A percentile compares a stretch with the other conserved stretches of the same genome.
These are phyloP conservation scores for Tetracentron sinense DNA, from an alignment of 164 flowering plant species.

Conservation along the genomic window DNA sequence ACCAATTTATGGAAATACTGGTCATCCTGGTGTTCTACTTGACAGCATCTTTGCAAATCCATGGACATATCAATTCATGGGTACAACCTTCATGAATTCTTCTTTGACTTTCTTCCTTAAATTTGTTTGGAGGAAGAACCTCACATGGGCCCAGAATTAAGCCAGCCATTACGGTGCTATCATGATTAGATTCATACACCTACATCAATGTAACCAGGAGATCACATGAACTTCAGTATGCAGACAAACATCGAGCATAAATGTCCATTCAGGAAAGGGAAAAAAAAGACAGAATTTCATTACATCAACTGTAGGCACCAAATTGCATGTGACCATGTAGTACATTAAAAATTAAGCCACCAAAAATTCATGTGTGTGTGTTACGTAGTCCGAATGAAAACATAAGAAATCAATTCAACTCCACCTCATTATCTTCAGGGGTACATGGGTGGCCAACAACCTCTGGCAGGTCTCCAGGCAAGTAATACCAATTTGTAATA, in stretches of 20 bases:
- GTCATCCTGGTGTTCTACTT: no score
- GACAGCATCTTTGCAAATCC: no score
- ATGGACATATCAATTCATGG: no score
- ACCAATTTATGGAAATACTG: no score
- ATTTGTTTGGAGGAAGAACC: slow-evolving; percentile 54
- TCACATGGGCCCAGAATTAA: slow-evolving; percentile 61
- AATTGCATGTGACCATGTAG: background rate
- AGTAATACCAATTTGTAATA: slow-evolving; percentile 47
- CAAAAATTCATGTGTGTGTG: background rate
- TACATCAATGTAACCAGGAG: slow-evolving; percentile 22
- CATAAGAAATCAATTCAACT: background rate
- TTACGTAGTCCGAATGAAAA: background rate
- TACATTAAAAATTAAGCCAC: background rate
- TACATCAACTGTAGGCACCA: background rate
- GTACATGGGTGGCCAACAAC: slow-evolving; percentile 55
- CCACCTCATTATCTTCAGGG: slow-evolving; percentile 71
- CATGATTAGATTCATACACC: slow-evolving; percentile 67
- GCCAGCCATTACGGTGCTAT: slow-evolving; percentile 39
- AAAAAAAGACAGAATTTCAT: background rate
- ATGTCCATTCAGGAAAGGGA: background rate
- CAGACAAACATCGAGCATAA: background rate
- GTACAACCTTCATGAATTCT: slow-evolving; percentile 25
- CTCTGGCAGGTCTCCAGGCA: slow-evolving; percentile 72
- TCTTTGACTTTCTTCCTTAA: slow-evolving; percentile 50
- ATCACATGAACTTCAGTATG: background rate